phyloP scores from a whole-genome alignment of 2,329 filamentous ascomycete genomes.

The Sporothrix euskadiensis region DNA sequence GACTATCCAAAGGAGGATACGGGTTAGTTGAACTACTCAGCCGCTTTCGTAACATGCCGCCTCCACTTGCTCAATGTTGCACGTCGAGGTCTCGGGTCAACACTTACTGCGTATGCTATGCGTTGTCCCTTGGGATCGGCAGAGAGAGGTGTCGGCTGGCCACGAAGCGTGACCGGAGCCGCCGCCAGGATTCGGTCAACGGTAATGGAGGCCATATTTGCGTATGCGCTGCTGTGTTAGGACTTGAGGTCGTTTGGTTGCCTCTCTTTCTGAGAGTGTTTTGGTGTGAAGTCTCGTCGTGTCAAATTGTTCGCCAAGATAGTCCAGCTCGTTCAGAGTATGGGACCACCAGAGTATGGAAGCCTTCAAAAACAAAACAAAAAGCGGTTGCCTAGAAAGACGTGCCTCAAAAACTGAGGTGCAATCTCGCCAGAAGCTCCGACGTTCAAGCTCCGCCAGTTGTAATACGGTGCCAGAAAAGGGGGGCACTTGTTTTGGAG shows the following conservation, averaged over 20 bases:
- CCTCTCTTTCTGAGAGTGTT: background rate
- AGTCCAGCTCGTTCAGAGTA: background rate
- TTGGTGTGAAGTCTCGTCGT: background rate
- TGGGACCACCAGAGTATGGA: background rate
- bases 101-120: slow-evolving; percentile 83
- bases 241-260: background rate
- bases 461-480: slow-evolving; percentile 8
- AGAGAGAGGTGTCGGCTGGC: slow-evolving; percentile 85
- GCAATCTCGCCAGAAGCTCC: slow-evolving; percentile 10
- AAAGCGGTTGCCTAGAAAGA: slow-evolving; percentile 9
- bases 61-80: background rate
- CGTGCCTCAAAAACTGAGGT: background rate
- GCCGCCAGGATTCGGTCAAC: slow-evolving; percentile 77
- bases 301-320: background rate
- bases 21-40: background rate
- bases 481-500: slow-evolving; percentile 30
- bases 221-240: background rate
- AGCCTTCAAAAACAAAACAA: background rate
- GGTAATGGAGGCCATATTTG: slow-evolving; percentile 46
- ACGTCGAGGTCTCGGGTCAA: too few relatives aligned
- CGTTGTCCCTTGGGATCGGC: slow-evolving; percentile 86
- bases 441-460: slow-evolving; percentile 18
- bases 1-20: slow-evolving; percentile 57
- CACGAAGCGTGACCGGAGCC: slow-evolving; percentile 77
- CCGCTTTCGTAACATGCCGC: background rate